Evolutionary conservation across 768 basidiomycete genomes (phyloP), one percentile per base, ranked within the genome.

Genomic region (Lentinus tigrinus): DNA sequence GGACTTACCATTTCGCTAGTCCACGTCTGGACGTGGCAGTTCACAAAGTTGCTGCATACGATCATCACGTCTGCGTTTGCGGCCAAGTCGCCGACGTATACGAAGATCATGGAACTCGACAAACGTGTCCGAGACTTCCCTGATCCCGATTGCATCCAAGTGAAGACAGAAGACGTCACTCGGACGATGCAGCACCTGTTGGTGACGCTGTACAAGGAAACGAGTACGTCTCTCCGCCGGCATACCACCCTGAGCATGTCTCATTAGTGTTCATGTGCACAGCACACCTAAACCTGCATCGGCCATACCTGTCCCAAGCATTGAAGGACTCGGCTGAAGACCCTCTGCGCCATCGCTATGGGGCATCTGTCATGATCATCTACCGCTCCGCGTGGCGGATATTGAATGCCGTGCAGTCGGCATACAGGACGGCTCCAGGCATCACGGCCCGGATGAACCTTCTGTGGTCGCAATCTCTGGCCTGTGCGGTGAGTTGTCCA

Each of bases 341-440:
- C 52, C 73, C 84, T 2, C 72, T 85, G 47, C 77, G 77, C 47
- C 87, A 90, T 65, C 78, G 74, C 63, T 89, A 83, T 67, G 78
- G 82, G 0, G 83, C 85, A 0, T 91, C 89, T 1, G 85, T 89
- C 3, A 78, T 87, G 69, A 83, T 89, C 0, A 81, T 82, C 14
- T 90, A 88, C 71, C 85, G 87, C 2, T 87, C 86, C 2, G 82
- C 87, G 3, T 89, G 85, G 82, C 74, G 88, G 21, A 64, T 89
- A 28, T 81, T 85, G 39, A 75, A 79, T 46, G 76, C 77, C 0
- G 72, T 87, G 48, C 72, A 74, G 17, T 67, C 76, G 19, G 72
- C 77, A 0, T 81, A 80, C 70, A 65, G 68, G 14, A 61, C 64
- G 17, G 72, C 76, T 8, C 78, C 82, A 1, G 69, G 75, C 3